Conservation (phyloP, 2,329 filamentous ascomycete species). For the Clonostachys solani region DNA sequence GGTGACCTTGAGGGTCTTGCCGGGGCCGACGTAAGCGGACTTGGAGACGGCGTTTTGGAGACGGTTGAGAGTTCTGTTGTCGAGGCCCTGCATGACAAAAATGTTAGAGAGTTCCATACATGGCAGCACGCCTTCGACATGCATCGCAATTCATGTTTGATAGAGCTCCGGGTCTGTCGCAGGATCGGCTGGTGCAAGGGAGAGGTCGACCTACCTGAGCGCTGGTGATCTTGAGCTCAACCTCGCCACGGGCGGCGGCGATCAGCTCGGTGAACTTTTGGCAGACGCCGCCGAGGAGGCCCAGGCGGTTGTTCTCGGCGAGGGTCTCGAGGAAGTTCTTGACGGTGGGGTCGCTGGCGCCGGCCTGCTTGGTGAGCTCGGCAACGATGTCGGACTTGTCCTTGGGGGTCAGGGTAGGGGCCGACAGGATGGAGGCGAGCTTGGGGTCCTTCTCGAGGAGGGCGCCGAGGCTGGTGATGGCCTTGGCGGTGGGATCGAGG, state of each 20-base stretch:
- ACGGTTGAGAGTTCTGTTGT: constrained; percentile 78
- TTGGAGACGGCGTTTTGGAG: constrained; percentile 86
- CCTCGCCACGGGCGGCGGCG: constrained; percentile 84
- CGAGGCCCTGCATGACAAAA: constrained; percentile 61
- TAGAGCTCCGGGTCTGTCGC: no score
- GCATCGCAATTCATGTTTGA: no score
- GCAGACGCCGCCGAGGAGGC: constrained; percentile 74
- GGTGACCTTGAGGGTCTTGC: constrained; percentile 97
- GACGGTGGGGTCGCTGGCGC: constrained; percentile 72
- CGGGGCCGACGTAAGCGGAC: constrained; percentile 80
- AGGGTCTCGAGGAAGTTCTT: constrained; percentile 92
- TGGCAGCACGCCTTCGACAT: no score
- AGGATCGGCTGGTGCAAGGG: not conserved
- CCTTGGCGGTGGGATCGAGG: constrained; percentile 82
- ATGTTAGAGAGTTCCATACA: not conserved
- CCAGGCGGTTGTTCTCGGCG: constrained; percentile 94
- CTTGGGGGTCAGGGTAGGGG: constrained; percentile 70
- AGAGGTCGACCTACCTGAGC: constrained; percentile 65
- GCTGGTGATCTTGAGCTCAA: constrained; percentile 88
- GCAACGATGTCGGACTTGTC: constrained; percentile 86
- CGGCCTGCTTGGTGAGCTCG: constrained; percentile 83
- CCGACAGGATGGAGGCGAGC: constrained; percentile 69
- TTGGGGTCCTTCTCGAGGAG: constrained; percentile 81
- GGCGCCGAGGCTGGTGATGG: constrained; percentile 65
- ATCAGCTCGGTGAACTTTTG: constrained; percentile 87